Evolutionary conservation across 495 filamentous ascomycete genomes (phyloP).

Genomic region (Trichocladium uniseriatum): DNA sequence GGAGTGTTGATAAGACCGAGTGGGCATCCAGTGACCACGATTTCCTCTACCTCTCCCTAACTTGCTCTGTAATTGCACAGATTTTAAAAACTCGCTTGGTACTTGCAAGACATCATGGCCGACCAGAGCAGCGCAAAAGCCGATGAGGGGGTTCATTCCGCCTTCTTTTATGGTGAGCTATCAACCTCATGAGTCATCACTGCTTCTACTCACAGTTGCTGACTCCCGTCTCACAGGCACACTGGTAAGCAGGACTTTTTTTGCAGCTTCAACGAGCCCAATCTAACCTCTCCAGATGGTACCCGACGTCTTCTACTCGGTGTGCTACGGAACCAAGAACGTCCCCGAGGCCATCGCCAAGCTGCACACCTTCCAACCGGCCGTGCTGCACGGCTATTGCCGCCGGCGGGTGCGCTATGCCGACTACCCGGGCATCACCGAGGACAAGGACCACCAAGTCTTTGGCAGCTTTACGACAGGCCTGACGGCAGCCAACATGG

Average conservation of each 20-base stretch:
- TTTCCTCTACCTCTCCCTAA: background rate
- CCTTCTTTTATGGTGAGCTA: conserved; percentile 59
- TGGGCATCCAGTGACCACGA: too few relatives aligned
- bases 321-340: conserved; percentile 53
- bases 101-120: conserved; percentile 1
- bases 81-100: too few relatives aligned
- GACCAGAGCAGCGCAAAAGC: background rate
- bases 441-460: conserved; percentile 47
- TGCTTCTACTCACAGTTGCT: background rate
- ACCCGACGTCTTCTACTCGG: conserved; percentile 68
- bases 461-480: conserved; percentile 74
- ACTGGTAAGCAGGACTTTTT: conserved; percentile 12
- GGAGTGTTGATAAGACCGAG: too few relatives aligned
- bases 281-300: conserved; percentile 51
- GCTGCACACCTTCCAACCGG: conserved; percentile 57
- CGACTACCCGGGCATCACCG: conserved; percentile 81
- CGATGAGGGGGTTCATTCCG: conserved; percentile 32
- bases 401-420: conserved; percentile 48
- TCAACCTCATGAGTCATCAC: background rate
- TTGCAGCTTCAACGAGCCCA: conserved; percentile 1
- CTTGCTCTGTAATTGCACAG: background rate
- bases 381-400: conserved; percentile 61
- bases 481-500: conserved; percentile 65
- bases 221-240: conserved; percentile 27
- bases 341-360: conserved; percentile 18